Base-by-base conservation (phyloP, 1,284 basidiomycete species). In the Rhodofomes roseus region DNA sequence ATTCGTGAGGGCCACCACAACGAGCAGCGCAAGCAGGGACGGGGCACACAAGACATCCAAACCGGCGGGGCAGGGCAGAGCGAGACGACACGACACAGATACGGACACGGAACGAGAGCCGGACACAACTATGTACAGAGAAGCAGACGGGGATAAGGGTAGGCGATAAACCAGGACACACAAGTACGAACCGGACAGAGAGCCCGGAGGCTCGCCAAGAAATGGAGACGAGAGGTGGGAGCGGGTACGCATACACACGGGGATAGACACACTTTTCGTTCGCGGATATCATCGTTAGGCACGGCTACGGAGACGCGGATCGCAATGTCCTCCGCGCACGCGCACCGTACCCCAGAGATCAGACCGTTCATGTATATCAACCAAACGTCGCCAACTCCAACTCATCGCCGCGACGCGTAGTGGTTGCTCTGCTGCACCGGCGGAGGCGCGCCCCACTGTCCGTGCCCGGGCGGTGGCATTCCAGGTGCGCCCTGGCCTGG, bases 361-460 rank as follows among this genome's bases (percentile, higher is more conserved):
- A 48, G 25, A 29, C 46, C 46, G 25, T 48, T 48, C 34, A n/a
- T 29, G 25, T 31, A 46, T 25, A 29, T 34, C 14, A 37, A 31
- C 48, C 50, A 52, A 23, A 20, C 31, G 12, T 27, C 20, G 39
- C 23, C 44, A 18, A 5, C 9, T 18, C 37, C 20, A 12, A n/a
- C 44, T 70, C 59, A 71, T 59, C 70, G 65, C 59, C 70, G 57
- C 7, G 29, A 31, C 40, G 58, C 65, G 56, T 71, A 71, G 60
- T 68, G 69, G 59, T 60, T 63, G 40, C 64, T 59, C 60, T 71
- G 69, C 62, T 68, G 68, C 54, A 69, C 67, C 4, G 46, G 46
- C n/a, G 60, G 62, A 4, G 65, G 62, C 48, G 65, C 50, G 25
- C 66, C 68, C 70, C 70, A 71, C 27, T 64, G 62, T 18, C 53